Base-by-base conservation (phyloP, 768 basidiomycete genomes). In the Termitomyces sp. region DNA sequence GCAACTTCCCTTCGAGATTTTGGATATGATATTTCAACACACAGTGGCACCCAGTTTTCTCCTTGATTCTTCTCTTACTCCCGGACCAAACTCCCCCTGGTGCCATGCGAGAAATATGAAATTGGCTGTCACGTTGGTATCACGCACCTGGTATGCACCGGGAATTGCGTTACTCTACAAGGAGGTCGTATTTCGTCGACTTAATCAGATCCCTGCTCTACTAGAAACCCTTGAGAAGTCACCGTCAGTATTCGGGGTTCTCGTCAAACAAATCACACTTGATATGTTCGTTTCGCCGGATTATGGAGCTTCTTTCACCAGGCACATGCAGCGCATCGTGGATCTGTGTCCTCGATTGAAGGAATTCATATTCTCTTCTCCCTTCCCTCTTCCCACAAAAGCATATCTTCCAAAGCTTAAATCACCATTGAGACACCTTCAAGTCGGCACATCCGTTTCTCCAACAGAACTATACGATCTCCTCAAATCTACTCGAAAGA, bases 101-200 rank as follows among this genome's bases (percentile, higher is more conserved):
- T 64, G 60, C 14, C 50, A 57, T 23, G 61, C 66, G 1, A 33
- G 64, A 23, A 54, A 38, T 12, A 63, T 61, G 11, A 71, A 69
- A 48, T 52, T 57, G 31, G 12, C 61, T 6, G 19, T 70, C 14
- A 19, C 61, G 14, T 33, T 58, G 11, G 70, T 71, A 14, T 73
- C 66, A 58, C 65, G 61, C 28, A 35, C 43, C 1, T 71, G 70
- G 68, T 56, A 68, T 44, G 23, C 53, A 28, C 53, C 63, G 19
- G 67, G 63, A 8, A 56, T 68, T 37, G 44, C 58, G 15, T 41
- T 67, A 35, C 59, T 71, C 4, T 73, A 71, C 50, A 58, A 66
- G 45, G 58, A 66, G 17, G 51, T 71, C 15, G 59, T 54, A 38
- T 59, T 73, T 38, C 66, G 60, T 10, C 60, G 59, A 6, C 49